Evolutionary conservation across 208 protist genomes (phyloP).

Genomic region (Willaertia magna): DNA sequence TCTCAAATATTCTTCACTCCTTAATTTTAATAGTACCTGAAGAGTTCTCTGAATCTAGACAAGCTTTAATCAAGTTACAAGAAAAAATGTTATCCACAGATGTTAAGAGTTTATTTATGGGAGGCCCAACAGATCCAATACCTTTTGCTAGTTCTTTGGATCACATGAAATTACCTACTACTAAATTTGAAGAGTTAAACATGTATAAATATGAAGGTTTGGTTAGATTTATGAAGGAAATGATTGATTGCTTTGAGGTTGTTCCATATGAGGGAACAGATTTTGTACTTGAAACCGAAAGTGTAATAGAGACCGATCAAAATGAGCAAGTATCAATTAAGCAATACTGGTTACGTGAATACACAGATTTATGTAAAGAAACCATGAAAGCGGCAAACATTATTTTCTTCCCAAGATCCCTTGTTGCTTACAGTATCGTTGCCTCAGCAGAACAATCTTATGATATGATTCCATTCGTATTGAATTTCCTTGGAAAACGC

Average conservation of each 20-base stretch:
- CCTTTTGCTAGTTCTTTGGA: not conserved
- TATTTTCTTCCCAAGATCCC: not conserved
- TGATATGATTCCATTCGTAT: not conserved
- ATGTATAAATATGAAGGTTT: not conserved
- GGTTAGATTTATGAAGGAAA: not conserved
- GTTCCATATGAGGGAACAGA: not conserved
- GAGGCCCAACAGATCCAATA: not conserved
- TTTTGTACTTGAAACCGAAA: not conserved
- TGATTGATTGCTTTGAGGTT: not conserved
- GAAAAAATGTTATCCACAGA: not conserved
- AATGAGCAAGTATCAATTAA: not conserved
- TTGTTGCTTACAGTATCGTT: not conserved
- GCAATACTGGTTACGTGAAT: not conserved
- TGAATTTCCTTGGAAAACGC: not conserved
- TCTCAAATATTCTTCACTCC: not conserved
- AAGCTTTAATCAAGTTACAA: not conserved
- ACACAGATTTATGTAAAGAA: not conserved
- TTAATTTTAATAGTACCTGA: not conserved
- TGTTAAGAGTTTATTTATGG: not conserved
- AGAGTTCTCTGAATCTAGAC: not conserved
- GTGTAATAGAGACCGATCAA: not conserved
- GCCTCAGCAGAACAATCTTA: not conserved
- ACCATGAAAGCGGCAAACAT: not conserved
- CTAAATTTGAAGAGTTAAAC: not conserved
- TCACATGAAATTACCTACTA: not conserved